Evolutionary conservation across 352 stramenopile genomes (phyloP).

Genomic region (Peronospora destructor): DNA sequence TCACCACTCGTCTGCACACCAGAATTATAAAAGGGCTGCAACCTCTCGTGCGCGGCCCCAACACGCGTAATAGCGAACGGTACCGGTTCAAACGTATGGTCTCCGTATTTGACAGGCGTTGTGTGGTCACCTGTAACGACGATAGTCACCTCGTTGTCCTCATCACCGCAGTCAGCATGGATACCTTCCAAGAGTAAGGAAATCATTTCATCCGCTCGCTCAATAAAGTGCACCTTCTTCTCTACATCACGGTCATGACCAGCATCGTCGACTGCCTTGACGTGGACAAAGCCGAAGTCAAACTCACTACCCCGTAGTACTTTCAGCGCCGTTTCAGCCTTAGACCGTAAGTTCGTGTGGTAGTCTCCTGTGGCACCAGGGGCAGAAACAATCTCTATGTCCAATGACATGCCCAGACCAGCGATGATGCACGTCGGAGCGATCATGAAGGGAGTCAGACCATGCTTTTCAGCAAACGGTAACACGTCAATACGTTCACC

Average conservation of each 20-base stretch:
- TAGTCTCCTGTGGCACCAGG: slow-evolving; percentile 79
- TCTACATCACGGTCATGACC: slow-evolving; percentile 78
- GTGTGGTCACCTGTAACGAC: slow-evolving; percentile 85
- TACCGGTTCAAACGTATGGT: slow-evolving; percentile 85
- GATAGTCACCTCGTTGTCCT: slow-evolving; percentile 59
- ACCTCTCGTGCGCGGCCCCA: slow-evolving; percentile 27
- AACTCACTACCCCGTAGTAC: slow-evolving; percentile 33
- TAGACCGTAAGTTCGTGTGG: slow-evolving; percentile 74
- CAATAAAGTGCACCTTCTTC: slow-evolving; percentile 83
- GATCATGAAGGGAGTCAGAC: slow-evolving; percentile 82
- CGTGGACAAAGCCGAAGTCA: slow-evolving; percentile 81
- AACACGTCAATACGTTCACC: slow-evolving; percentile 81
- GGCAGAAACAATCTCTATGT: slow-evolving; percentile 65
- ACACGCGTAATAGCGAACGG: slow-evolving; percentile 69
- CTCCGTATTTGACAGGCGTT: slow-evolving; percentile 78
- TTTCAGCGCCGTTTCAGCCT: slow-evolving; percentile 67
- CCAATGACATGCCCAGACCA: slow-evolving; percentile 78
- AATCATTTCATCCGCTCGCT: slow-evolving; percentile 83
- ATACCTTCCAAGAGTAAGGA: slow-evolving; percentile 45
- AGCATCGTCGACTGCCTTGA: slow-evolving; percentile 84
- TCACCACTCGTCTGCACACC: slow-evolving; percentile 4
- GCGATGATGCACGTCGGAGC: slow-evolving; percentile 86
- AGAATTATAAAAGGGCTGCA: slow-evolving; percentile 21
- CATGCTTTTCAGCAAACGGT: slow-evolving; percentile 77
- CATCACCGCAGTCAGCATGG: slow-evolving; percentile 28